Evolutionary conservation across 768 basidiomycete species (phyloP), one percentile per base, ranked within the genome.

Genomic region (Boletus coccyginus): DNA sequence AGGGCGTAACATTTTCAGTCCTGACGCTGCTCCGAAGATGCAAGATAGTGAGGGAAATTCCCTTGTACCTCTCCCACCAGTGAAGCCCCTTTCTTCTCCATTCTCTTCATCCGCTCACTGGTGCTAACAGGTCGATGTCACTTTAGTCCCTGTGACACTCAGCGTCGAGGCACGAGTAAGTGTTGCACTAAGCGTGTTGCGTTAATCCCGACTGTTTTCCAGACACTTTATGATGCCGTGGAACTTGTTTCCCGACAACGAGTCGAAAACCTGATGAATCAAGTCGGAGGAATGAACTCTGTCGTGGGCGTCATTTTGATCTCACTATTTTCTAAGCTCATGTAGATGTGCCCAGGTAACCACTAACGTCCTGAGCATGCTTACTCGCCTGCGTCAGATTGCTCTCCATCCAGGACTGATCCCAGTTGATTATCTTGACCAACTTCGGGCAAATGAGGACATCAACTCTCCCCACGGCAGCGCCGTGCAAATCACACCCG

Each of bases 381-480:
- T 94, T n/a, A 93, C 91, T 9, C 87, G 93, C 17, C 76, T 95
- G 69, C 83, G 92, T 32, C 93, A 95, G 70, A 74, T 94, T 19
- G 87, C 81, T 17, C 80, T 93, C 27, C 90, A 94, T 64, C 88
- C 92, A 0, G 84, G 82, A 2, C 77, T 95, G 27, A 74, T 92
- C 47, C 92, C 92, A 5, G 59, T 73, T 9, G 77, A 84, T 57
- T 94, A 92, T 63, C 67, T 92, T 12, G 83, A 89, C 41, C 78
- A 87, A 57, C 77, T 92, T 44, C 74, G 74, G 36, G 43, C 47
- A 16, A 59, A 35, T 5, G 71, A 67, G 5, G 70, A 70, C 29
- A 66, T 71, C 2, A 62, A 70, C 41, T 58, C 62, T 40, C 41
- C 60, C 5, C 58, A 44, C 5, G 7, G 36, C 17, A 49, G 59